phyloP scores from a whole-genome alignment of 2,329 filamentous ascomycete species.

The Septoria linicola region DNA sequence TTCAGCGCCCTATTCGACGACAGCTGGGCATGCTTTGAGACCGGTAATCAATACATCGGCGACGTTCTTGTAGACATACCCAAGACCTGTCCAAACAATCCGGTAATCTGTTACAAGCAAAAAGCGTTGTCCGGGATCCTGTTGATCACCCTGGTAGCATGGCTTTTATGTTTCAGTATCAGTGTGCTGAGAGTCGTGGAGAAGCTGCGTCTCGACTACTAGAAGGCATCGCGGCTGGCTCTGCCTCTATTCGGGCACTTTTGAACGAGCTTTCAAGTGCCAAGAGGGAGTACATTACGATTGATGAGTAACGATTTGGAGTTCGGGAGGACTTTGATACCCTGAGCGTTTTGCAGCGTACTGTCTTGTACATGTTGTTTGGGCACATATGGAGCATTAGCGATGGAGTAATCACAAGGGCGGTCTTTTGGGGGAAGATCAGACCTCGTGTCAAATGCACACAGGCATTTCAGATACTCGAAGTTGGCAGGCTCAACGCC shows the following conservation, averaged over 20 bases:
- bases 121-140: constrained; percentile 75
- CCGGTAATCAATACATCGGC: constrained; percentile 18
- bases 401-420: not conserved
- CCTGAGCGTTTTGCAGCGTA: constrained; percentile 1
- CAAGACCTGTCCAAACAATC: constrained; percentile 37
- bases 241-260: too few species aligned
- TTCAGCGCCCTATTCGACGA: constrained; percentile 75
- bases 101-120: constrained; percentile 59
- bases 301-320: constrained; percentile 19
- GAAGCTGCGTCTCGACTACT: constrained; percentile 33
- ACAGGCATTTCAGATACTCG: not conserved
- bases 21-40: constrained; percentile 51
- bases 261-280: not conserved
- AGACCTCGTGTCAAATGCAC: not conserved
- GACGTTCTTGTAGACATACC: constrained; percentile 27
- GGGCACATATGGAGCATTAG: not conserved
- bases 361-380: not conserved
- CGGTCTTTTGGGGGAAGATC: not conserved
- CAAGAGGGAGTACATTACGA: constrained; percentile 7
- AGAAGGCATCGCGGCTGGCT: constrained; percentile 8
- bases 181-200: constrained; percentile 53
- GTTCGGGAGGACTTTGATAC: constrained; percentile 9
- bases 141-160: constrained; percentile 79
- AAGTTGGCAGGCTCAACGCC: constrained; percentile 1
- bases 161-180: constrained; percentile 85